Evolutionary conservation across 2,329 filamentous ascomycete species (phyloP).

Genomic region (Talaromyces sp.): DNA sequence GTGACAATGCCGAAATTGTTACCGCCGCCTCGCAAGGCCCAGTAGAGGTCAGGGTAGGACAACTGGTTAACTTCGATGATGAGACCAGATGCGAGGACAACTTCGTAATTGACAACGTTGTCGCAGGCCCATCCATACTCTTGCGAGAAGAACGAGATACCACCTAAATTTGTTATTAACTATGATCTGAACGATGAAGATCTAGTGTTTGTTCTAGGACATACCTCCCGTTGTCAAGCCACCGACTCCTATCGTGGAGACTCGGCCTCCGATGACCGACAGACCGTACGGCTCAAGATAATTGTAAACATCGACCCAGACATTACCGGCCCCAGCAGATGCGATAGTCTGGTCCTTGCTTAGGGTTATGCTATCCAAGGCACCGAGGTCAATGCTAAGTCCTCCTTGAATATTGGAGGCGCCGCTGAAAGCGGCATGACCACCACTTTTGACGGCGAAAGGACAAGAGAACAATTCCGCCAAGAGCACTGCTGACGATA

Average conservation of each 20-base stretch:
- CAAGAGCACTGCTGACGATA: constrained; percentile 33
- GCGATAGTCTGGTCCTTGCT: constrained; percentile 29
- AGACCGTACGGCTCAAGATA: constrained; percentile 31
- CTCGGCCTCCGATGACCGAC: constrained; percentile 35
- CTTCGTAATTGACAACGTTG: constrained; percentile 35
- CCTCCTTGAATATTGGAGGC: constrained; percentile 24
- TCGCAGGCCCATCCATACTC: constrained; percentile 37
- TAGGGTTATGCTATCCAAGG: constrained; percentile 30
- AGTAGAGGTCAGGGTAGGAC: constrained; percentile 38
- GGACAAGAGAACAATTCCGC: constrained; percentile 31
- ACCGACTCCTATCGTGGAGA: constrained; percentile 27
- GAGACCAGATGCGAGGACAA: constrained; percentile 29
- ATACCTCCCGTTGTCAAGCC: constrained; percentile 28
- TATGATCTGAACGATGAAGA: neutral
- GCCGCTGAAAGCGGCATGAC: constrained; percentile 54
- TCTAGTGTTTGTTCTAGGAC: neutral
- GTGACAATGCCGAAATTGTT: constrained; percentile 42
- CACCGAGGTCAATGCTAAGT: constrained; percentile 34
- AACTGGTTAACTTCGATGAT: constrained; percentile 33
- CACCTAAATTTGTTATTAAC: constrained; percentile 21
- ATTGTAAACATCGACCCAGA: constrained; percentile 35
- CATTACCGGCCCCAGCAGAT: constrained; percentile 33
- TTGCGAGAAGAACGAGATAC: constrained; percentile 34
- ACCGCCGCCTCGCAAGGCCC: constrained; percentile 41
- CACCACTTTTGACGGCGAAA: constrained; percentile 58